Percentiles rank a stretch among this genome's conserved stretches.
These are phyloP conservation scores for Mycena sp. DNA, from an alignment of 1,284 basidiomycete genomes.

Conservation along the genomic window DNA sequence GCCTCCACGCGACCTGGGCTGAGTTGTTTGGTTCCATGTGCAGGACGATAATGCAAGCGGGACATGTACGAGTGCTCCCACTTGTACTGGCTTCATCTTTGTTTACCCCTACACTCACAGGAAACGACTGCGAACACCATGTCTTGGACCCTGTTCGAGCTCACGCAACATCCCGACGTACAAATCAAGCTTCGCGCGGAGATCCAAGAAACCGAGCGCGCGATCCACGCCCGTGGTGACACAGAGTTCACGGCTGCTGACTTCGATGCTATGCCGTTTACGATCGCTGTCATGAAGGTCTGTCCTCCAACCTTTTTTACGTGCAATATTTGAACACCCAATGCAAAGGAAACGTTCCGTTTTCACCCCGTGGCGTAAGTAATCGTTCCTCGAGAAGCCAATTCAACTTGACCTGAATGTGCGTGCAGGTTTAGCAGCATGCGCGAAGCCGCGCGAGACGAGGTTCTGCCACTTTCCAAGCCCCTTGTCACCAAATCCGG, in stretches of 20 bases:
- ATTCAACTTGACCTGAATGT: background rate
- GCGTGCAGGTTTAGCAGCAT: constrained; percentile 41
- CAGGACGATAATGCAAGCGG: constrained; percentile 9
- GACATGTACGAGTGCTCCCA: constrained; percentile 39
- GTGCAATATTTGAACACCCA: background rate
- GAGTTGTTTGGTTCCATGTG: constrained; percentile 44
- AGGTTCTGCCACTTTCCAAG: constrained; percentile 48
- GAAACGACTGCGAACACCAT: constrained; percentile 54
- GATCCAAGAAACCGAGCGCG: constrained; percentile 47
- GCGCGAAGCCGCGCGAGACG: constrained; percentile 49
- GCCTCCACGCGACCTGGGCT: too few species aligned
- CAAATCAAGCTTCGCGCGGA: constrained; percentile 50
- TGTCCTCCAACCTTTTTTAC: background rate
- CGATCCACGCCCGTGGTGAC: constrained; percentile 45
- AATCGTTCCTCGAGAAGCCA: background rate
- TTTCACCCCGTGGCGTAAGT: constrained; percentile 54
- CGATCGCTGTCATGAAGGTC: constrained; percentile 56
- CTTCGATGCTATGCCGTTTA: constrained; percentile 52
- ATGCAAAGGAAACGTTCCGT: constrained; percentile 54
- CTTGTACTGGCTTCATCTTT: constrained; percentile 47
- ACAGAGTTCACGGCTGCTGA: constrained; percentile 41
- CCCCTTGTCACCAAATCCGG: constrained; percentile 46
- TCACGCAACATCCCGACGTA: constrained; percentile 47
- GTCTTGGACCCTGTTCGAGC: constrained; percentile 54
- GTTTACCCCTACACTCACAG: background rate